These are phyloP conservation scores for Helotiales sp. DNA, from an alignment of 2,329 filamentous ascomycete species.

Conservation along the genomic window DNA sequence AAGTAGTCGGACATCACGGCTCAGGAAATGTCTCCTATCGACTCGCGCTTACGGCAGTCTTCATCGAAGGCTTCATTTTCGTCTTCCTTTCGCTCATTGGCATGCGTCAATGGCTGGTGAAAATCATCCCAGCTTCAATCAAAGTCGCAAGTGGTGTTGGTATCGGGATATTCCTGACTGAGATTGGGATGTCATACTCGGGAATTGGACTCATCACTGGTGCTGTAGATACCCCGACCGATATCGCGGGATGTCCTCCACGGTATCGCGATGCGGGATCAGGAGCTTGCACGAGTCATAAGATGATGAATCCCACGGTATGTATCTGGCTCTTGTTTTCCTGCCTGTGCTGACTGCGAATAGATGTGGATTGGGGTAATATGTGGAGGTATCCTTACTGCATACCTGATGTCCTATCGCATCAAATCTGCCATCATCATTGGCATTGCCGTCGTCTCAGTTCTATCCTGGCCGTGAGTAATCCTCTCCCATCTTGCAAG, in stretches of 20 bases:
- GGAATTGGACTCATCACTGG: constrained; percentile 84
- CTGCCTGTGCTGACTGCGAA: background rate
- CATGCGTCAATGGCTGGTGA: constrained; percentile 72
- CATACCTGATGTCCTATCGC: constrained; percentile 77
- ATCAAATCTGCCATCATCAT: constrained; percentile 75
- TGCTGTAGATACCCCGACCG: constrained; percentile 65
- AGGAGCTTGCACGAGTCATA: constrained; percentile 55
- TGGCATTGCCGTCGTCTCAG: constrained; percentile 69
- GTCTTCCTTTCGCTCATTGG: constrained; percentile 64
- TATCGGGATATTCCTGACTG: constrained; percentile 63
- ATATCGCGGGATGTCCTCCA: constrained; percentile 71
- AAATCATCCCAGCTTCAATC: constrained; percentile 62
- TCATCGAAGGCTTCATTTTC: constrained; percentile 65
- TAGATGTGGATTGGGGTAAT: constrained; percentile 85
- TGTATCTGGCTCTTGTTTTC: constrained; percentile 17
- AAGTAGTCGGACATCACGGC: constrained; percentile 63
- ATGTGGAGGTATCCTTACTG: constrained; percentile 75
- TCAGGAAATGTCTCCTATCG: constrained; percentile 56
- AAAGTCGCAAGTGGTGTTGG: constrained; percentile 67
- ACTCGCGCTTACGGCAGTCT: constrained; percentile 62
- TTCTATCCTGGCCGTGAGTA: constrained; percentile 72
- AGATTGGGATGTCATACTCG: constrained; percentile 71
- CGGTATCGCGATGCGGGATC: constrained; percentile 49
- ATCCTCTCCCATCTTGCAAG: background rate
- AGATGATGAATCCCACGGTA: constrained; percentile 77